A percentile compares a stretch with the other conserved stretches of the same genome.
Evolutionary conservation across 2,329 filamentous ascomycete genomes (phyloP).

Genomic region (Apiospora sp.): DNA sequence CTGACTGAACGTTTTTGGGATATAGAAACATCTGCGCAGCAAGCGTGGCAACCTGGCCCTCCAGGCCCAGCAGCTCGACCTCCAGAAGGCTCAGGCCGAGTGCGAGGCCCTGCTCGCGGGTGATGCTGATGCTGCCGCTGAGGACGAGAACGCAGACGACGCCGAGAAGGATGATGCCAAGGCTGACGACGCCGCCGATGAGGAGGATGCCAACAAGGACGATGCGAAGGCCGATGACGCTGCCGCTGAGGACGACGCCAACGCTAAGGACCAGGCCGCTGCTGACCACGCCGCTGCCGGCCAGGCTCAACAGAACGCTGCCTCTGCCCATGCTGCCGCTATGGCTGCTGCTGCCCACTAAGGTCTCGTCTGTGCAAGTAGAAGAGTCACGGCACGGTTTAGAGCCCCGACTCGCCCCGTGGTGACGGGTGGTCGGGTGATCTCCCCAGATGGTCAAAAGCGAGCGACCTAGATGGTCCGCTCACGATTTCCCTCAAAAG

Average conservation of each 20-base stretch:
- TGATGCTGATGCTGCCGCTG: neutral
- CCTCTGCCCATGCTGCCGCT: neutral
- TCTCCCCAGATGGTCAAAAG: slow-evolving; percentile 3
- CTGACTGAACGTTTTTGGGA: slow-evolving; percentile 1
- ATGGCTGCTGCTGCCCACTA: neutral
- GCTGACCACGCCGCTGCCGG: slow-evolving; percentile 19
- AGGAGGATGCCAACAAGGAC: neutral
- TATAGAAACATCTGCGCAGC: neutral
- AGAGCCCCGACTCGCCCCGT: neutral
- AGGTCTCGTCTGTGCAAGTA: neutral
- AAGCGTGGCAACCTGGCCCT: slow-evolving; percentile 14
- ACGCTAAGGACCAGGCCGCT: neutral
- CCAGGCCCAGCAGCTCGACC: slow-evolving; percentile 13
- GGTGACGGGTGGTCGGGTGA: slow-evolving; percentile 1
- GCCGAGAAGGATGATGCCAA: neutral
- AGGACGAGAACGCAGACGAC: neutral
- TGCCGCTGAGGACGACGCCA: slow-evolving; percentile 15
- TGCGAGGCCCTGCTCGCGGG: neutral
- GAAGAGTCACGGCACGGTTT: neutral
- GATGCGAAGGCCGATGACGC: slow-evolving; percentile 7
- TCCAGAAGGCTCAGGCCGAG: slow-evolving; percentile 8
- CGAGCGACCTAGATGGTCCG: slow-evolving; percentile 10
- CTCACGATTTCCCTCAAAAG: neutral
- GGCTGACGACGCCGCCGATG: neutral
- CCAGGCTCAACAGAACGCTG: neutral